A percentile compares a stretch with the other conserved stretches of the same genome.
Evolutionary conservation across 768 basidiomycete genomes (phyloP).

Genomic region (Kwoniella newhampshirensis): DNA sequence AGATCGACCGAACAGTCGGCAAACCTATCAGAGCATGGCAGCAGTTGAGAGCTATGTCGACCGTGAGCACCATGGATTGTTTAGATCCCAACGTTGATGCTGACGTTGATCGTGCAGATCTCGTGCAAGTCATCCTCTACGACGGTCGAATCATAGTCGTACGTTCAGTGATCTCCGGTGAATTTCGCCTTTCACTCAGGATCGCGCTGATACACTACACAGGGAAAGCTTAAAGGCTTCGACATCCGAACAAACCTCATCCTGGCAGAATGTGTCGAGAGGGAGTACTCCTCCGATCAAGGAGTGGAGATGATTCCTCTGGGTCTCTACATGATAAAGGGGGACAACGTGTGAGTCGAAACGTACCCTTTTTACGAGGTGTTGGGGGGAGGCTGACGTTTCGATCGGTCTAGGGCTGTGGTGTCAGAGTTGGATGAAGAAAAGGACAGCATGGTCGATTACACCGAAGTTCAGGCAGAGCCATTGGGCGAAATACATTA

Average conservation of each 20-base stretch:
- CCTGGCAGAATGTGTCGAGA: constrained; percentile 87
- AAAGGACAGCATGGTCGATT: constrained; percentile 79
- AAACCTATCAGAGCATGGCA: constrained; percentile 30
- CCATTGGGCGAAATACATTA: constrained; percentile 61
- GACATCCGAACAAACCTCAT: constrained; percentile 97
- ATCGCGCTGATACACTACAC: constrained; percentile 3
- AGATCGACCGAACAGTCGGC: neutral
- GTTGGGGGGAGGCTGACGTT: neutral
- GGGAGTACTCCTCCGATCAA: constrained; percentile 85
- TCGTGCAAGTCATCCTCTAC: constrained; percentile 89
- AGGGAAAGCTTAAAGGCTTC: constrained; percentile 88
- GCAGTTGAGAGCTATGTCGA: constrained; percentile 45
- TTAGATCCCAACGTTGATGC: no score
- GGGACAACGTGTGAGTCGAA: constrained; percentile 97
- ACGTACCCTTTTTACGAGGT: no score
- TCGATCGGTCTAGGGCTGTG: constrained; percentile 47
- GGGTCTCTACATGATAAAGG: constrained; percentile 94
- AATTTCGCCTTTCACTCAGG: neutral
- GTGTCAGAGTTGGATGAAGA: constrained; percentile 60
- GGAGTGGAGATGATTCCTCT: constrained; percentile 91
- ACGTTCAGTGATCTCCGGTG: constrained; percentile 44
- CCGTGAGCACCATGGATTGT: no score
- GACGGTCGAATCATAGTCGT: constrained; percentile 95
- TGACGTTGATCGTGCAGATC: constrained; percentile 59
- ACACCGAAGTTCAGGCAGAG: constrained; percentile 77